These are phyloP conservation scores for Trebouxia sp. DNA, from an alignment of 139 green algal species.

Conservation along the genomic window DNA sequence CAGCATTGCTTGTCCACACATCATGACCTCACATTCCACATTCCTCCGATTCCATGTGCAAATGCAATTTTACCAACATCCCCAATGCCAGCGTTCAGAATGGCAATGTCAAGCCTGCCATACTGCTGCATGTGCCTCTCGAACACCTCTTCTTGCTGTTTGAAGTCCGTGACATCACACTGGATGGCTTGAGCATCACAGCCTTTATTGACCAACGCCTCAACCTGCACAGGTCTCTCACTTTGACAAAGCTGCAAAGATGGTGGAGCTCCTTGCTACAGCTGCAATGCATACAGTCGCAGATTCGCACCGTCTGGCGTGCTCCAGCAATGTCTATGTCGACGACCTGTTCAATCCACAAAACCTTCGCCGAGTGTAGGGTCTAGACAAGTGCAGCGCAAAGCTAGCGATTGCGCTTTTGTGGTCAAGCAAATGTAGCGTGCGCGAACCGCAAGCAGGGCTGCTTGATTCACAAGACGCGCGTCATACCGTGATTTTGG, in stretches of 20 bases:
- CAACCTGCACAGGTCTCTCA: neutral
- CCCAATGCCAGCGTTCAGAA: conserved; percentile 81
- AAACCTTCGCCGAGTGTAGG: too few species aligned
- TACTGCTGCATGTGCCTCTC: conserved; percentile 44
- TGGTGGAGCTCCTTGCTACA: too few species aligned
- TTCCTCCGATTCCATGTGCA: too few species aligned
- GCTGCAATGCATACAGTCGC: neutral
- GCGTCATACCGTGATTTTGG: conserved; percentile 32
- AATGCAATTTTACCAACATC: conserved; percentile 48
- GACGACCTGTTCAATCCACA: neutral
- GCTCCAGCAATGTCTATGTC: conserved; percentile 13
- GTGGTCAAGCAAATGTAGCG: too few species aligned
- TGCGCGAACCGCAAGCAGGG: too few species aligned
- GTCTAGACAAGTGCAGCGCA: too few species aligned
- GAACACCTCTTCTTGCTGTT: conserved; percentile 52
- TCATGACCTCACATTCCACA: neutral
- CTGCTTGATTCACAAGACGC: too few species aligned
- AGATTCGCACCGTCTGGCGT: neutral
- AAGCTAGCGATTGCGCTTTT: too few species aligned
- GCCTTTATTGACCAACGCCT: neutral
- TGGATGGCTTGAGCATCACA: conserved; percentile 21
- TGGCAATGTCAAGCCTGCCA: conserved; percentile 52
- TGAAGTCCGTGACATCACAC: conserved; percentile 47
- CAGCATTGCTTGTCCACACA: conserved; percentile 23
- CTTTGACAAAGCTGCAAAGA: neutral